Base-by-base conservation (phyloP, 2,329 filamentous ascomycete genomes). In the Botrytis aclada region DNA sequence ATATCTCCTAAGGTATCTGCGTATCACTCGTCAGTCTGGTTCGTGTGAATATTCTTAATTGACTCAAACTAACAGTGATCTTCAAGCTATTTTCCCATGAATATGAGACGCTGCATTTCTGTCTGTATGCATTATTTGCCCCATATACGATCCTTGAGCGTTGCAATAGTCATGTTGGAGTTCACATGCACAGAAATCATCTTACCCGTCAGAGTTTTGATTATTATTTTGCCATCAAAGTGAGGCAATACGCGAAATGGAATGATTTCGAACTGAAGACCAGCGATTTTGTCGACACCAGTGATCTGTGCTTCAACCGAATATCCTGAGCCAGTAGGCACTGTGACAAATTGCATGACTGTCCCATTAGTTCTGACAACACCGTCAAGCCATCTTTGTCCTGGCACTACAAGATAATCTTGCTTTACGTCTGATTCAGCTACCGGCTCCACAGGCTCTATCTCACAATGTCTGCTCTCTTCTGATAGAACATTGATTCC, bases 401-500 rank as follows among this genome's bases (percentile, higher is more conserved):
- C 58, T 14, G 72, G 72, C 4, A 60, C 39, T 14, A 60, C 58
- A 54, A 73, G n/a, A 74, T 86, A 86, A 75, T 85, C 84, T 74
- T 86, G 84, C 58, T 25, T 72, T 54, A 14, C 22, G 22, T 25
- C 9, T 51, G 22, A 51, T 51, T 1, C 10, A 25, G 45, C 22
- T 78, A 12, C 2, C 75, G 22, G 56, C 56, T 20, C 4, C 9
- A 5, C 9, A 20, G 22, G n/a, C 74, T 54, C 82, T 79, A 5
- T 51, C 25, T 51, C 22, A 51, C 9, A 25, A 51, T 5, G 37
- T 41, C 29, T 63, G 20, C 8, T 72, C 56, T 75, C 72, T 32
- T 83, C 83, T 45, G 82, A 83, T 25, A 85, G 74, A 8, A 80
- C 83, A 73, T 85, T 85, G 18, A 85, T 77, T 1, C 81, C 80